These are phyloP conservation scores for Corymbia citriodora DNA, from an alignment of 441 rosid genomes.

Conservation along the genomic window DNA sequence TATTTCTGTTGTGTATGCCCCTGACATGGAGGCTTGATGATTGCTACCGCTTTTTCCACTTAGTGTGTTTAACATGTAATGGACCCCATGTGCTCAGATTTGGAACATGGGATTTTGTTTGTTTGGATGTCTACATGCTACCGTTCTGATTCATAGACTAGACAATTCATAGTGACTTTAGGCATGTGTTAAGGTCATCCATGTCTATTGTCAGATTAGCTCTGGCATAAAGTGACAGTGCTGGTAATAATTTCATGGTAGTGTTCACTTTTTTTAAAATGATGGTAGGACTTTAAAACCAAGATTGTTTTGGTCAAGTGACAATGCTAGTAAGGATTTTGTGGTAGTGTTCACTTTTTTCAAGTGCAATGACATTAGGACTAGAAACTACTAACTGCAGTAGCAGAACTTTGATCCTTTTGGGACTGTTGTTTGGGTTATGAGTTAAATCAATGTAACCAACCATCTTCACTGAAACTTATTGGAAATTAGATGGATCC, in stretches of 20 bases:
- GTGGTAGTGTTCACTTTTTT: background rate
- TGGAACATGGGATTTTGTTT: background rate
- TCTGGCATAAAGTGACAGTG: background rate
- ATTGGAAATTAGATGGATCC: background rate
- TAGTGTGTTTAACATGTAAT: background rate
- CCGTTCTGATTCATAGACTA: background rate
- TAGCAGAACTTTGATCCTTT: background rate
- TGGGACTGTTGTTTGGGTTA: background rate
- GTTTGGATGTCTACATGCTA: background rate
- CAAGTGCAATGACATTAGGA: background rate
- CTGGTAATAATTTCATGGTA: background rate
- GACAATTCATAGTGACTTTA: background rate
- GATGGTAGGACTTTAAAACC: background rate
- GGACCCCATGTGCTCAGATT: background rate
- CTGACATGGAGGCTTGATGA: background rate
- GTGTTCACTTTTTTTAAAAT: background rate
- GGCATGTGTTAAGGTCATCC: background rate
- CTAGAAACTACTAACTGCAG: background rate
- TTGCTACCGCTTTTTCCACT: background rate
- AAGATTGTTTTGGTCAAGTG: background rate
- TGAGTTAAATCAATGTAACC: background rate
- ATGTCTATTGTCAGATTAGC: background rate
- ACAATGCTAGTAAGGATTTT: background rate
- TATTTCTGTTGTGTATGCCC: background rate
- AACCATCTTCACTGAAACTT: background rate